Percentiles rank a stretch among this genome's conserved stretches.
Conservation (phyloP, 169 alveolate species). For the Cryptosporidium tyzzeri region DNA sequence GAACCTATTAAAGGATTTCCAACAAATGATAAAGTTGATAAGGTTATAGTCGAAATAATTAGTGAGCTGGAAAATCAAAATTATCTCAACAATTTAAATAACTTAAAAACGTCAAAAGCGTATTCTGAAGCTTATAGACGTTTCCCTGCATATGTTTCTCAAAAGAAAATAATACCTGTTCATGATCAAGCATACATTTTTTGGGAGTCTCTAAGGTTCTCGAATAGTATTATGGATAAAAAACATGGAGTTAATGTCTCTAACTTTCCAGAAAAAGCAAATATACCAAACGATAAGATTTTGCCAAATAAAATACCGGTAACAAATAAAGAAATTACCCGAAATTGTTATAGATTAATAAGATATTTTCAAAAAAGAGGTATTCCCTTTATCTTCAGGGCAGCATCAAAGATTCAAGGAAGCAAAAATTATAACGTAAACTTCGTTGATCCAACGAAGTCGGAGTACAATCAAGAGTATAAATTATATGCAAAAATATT, state of each 20-base stretch:
- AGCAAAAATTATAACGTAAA: conserved; percentile 15
- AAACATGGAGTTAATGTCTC: conserved; percentile 11
- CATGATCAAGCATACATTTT: conserved; percentile 41
- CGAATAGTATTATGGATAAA: conserved; percentile 35
- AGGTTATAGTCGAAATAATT: conserved; percentile 1
- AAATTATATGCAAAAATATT: conserved; percentile 27
- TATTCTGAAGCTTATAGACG: conserved; percentile 23
- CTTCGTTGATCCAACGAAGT: conserved; percentile 13
- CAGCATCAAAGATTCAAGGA: neutral
- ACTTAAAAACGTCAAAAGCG: neutral
- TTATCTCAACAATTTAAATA: conserved; percentile 2
- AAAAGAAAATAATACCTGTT: conserved; percentile 51
- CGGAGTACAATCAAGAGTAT: neutral
- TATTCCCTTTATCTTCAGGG: conserved; percentile 38
- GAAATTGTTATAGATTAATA: conserved; percentile 42
- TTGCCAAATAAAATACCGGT: conserved; percentile 51
- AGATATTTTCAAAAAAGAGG: conserved; percentile 49
- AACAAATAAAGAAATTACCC: conserved; percentile 21
- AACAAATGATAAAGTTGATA: neutral
- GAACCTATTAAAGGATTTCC: conserved; percentile 29
- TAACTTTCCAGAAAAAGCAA: conserved; percentile 48
- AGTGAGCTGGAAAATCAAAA: neutral
- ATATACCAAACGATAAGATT: conserved; percentile 29
- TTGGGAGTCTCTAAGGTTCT: conserved; percentile 46
- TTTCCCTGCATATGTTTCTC: conserved; percentile 72